Percentiles rank a stretch among this genome's conserved stretches.
These are phyloP conservation scores for Fennellomyces sp. DNA, from an alignment of 371 early-diverging fungal genomes.

Conservation along the genomic window DNA sequence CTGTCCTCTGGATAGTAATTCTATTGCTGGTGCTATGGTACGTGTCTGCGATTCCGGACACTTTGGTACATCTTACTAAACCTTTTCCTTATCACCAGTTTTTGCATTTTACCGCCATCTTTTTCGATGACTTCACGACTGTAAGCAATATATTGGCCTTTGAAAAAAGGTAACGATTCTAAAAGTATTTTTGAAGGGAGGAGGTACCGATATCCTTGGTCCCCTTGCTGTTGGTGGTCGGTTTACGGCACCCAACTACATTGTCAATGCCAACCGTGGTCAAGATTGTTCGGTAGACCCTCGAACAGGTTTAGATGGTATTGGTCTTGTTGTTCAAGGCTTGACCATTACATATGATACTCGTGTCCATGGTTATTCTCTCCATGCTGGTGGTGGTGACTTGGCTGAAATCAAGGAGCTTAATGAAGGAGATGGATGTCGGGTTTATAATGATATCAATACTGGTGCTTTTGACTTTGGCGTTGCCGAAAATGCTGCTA, in stretches of 20 bases:
- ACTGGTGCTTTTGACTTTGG: neutral
- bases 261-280: constrained; percentile 16
- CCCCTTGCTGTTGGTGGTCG: constrained; percentile 20
- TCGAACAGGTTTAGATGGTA: neutral
- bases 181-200: neutral
- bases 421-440: neutral
- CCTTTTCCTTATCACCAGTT: constrained; percentile 5
- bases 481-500: neutral
- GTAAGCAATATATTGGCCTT: neutral
- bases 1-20: neutral
- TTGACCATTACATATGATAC: neutral
- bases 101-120: constrained; percentile 21
- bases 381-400: neutral
- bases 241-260: constrained; percentile 12
- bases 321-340: constrained; percentile 15
- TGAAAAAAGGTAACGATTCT: neutral
- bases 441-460: neutral
- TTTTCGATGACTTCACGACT: constrained; percentile 21
- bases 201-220: constrained; percentile 15
- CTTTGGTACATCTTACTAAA: neutral
- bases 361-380: constrained; percentile 16
- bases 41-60: too few species aligned
- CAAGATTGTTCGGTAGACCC: neutral
- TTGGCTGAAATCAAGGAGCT: neutral
- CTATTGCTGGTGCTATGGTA: neutral